Evolutionary conservation across 2,329 filamentous ascomycete species (phyloP).

Genomic region (Blastomyces gilchristii): DNA sequence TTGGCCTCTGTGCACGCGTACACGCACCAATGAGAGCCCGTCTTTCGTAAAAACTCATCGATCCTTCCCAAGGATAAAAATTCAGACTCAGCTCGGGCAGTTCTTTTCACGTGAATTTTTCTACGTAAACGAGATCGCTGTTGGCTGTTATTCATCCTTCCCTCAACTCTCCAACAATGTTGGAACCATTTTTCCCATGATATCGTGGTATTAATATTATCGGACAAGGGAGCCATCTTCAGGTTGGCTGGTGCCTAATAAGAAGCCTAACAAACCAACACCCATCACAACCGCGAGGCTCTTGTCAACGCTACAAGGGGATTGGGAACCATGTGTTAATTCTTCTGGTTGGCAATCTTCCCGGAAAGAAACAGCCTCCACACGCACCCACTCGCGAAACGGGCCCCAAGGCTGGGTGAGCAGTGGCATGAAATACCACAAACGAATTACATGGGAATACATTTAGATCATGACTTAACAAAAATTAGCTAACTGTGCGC

Average conservation of each 20-base stretch:
- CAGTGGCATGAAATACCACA: background rate
- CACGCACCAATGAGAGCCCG: conserved; percentile 5
- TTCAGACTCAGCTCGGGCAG: background rate
- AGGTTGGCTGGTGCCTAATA: background rate
- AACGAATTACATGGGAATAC: background rate
- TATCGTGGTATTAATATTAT: background rate
- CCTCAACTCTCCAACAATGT: background rate
- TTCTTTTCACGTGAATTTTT: background rate
- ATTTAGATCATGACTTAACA: background rate
- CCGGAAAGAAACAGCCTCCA: background rate
- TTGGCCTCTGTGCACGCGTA: background rate
- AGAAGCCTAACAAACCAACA: background rate
- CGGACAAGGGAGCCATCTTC: background rate
- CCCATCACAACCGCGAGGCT: background rate
- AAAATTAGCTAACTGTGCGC: background rate
- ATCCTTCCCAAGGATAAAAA: background rate
- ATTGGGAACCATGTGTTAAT: background rate
- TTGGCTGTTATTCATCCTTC: background rate
- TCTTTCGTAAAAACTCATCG: background rate
- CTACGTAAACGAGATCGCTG: background rate
- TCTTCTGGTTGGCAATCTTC: background rate
- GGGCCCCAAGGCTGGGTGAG: background rate
- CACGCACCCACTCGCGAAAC: background rate
- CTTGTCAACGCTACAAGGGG: background rate
- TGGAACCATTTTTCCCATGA: background rate